Base-by-base conservation (phyloP, 257 asterid genomes). In the Lycium ferocissimum region DNA sequence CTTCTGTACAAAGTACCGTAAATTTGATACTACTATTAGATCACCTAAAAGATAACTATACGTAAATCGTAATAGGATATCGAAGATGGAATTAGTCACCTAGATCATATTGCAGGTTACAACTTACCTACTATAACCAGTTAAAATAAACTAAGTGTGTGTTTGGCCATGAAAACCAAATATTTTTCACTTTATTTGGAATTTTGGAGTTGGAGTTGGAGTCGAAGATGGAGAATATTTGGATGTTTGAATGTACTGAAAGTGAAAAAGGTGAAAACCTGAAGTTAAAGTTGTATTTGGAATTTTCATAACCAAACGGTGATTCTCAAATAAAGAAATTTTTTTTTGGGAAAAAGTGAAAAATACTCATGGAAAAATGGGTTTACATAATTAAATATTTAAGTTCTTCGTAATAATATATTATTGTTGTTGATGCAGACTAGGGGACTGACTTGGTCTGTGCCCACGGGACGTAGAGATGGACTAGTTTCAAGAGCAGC, bases 381-480 rank as follows among this genome's bases (percentile, higher is more conserved):
- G 33, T 26, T 26, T 26, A 0, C 33, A 26, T 26, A 26, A 26
- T 26, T 26, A 26, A 26, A 26, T 26, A 26, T 26, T 26, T 73
- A 47, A 47, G 18, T 20, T 10, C 3, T 73, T 12, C 5, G 12
- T 47, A 11, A 13, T 6, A 63, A 22, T 51, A 40, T 40, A 13
- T 18, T 13, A 12, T 38, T 7, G 17, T 38, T 7, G 17, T 65
- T 62, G 70, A 80, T 91, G 90, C 88, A 95, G 99, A 73, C 91
- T 1, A 88, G 91, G 18, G 99, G 99, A 22, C 17, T 84, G 1
- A 45, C 92, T 35, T 96, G 98, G 99, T 80, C 79, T 0, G 99
- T 96, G 72, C 99, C 97, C 0, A 93, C 97, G 0, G 99, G 99
- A 33, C 94, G 98, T 0, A 83, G 90, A 82, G 99, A 96, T 63